phyloP scores from a whole-genome alignment of 129 eudicot species.

The Chrysanthemum lavandulifolium region DNA sequence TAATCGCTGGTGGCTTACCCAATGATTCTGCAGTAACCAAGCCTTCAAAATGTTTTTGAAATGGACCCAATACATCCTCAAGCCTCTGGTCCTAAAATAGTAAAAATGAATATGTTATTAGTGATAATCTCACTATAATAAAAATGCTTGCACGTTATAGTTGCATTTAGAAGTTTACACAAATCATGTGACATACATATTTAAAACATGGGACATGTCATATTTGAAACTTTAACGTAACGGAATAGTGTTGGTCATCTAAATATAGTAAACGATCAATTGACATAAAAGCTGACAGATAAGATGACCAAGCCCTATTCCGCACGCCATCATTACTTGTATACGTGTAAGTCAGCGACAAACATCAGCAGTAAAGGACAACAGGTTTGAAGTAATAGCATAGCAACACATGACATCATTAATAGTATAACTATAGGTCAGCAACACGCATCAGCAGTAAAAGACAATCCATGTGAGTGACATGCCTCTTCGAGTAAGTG shows the following conservation, averaged over 20 bases:
- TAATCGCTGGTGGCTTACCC: constrained; percentile 55
- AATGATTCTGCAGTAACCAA: constrained; percentile 51
- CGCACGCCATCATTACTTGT: constrained; percentile 5
- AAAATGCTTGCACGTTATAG: not conserved
- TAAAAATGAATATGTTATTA: constrained; percentile 28
- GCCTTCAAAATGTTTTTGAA: constrained; percentile 80
- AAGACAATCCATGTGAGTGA: constrained; percentile 6
- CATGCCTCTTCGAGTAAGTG: constrained; percentile 19
- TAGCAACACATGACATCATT: not conserved
- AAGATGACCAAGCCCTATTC: constrained; percentile 1
- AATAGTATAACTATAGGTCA: not conserved
- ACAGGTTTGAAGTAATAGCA: not conserved
- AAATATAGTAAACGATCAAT: not conserved
- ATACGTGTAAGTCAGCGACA: constrained; percentile 1
- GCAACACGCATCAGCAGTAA: constrained; percentile 11
- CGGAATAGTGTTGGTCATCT: not conserved
- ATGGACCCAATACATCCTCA: constrained; percentile 71
- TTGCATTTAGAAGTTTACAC: constrained; percentile 17
- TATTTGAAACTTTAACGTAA: not conserved
- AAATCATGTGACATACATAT: not conserved
- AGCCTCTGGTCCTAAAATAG: constrained; percentile 68
- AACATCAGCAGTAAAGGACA: too few species aligned
- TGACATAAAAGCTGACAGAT: constrained; percentile 11
- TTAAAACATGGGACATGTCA: too few species aligned
- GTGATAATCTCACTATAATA: not conserved